Evolutionary conservation across 108 stramenopile species (phyloP), one percentile per base, ranked within the genome.

Genomic region (Cylindrotheca closterium): DNA sequence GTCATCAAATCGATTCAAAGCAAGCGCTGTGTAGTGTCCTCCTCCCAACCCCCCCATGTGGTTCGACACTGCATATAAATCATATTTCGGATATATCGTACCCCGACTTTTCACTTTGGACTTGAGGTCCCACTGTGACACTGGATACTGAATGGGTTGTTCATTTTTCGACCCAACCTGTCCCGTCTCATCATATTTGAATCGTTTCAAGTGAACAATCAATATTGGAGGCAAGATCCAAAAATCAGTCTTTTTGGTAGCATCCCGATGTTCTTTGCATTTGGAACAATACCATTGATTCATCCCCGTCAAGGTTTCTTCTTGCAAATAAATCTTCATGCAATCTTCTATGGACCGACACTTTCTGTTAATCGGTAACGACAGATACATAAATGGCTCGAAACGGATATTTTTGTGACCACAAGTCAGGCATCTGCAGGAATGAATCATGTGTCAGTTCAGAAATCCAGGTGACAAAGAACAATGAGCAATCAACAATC

Each of bases 381-480:
- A 91, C 67, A 98, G 58, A 51, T 89, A 96, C 95, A 96, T 96
- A 73, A 96, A 97, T 4, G 97, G 93, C 51, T 98, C 97, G 55
- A 98, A 98, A 46, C 86, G 91, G 26, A 95, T 89, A 59, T 82
- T 82, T 4, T 47, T 58, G 47, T 79, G 79, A 1, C 84, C 79
- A 54, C 92, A 94, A 2, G 30, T 77, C 26, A 74, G 52, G 62
- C 97, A 98, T 32, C 55, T 75, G 26, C 37, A 10, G n/a, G n/a
- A n/a, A n/a, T n/a, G n/a, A n/a, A n/a, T n/a, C n/a, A n/a, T n/a
- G n/a, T n/a, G n/a, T n/a, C n/a, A n/a, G n/a, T n/a, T n/a, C n/a
- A n/a, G n/a, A n/a, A n/a, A n/a, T n/a, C n/a, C n/a, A n/a, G n/a
- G n/a, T n/a, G n/a, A n/a, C n/a, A n/a, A n/a, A n/a, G n/a, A n/a